A percentile compares a stretch with the other conserved stretches of the same genome.
These are phyloP conservation scores for Piper longum DNA, from an alignment of 164 flowering plant species.

Conservation along the genomic window DNA sequence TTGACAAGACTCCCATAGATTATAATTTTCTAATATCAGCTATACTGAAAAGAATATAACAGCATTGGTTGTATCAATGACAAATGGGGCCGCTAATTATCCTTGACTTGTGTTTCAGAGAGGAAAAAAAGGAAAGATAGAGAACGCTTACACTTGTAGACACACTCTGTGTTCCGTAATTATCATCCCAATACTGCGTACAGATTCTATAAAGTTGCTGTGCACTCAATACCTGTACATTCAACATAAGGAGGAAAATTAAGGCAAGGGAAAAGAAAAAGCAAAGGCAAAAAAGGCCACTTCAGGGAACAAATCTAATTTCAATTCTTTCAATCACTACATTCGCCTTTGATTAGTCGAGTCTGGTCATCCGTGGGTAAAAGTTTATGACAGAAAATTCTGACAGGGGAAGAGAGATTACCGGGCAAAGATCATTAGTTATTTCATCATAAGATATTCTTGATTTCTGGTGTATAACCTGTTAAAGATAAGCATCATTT, in stretches of 20 bases:
- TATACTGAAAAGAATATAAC: too few relatives aligned
- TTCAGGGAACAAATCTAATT: too few relatives aligned
- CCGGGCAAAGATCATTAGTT: constrained; percentile 1
- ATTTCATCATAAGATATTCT: constrained; percentile 3
- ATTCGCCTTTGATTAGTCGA: neutral
- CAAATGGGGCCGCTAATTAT: too few relatives aligned
- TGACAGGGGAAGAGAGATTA: neutral
- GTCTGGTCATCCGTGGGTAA: neutral
- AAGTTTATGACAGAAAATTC: neutral
- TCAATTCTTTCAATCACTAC: too few relatives aligned
- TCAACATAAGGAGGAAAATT: neutral
- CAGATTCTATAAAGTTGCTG: constrained; percentile 74
- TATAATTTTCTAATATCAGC: too few relatives aligned
- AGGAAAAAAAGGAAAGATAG: neutral
- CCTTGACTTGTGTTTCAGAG: neutral
- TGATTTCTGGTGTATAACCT: neutral
- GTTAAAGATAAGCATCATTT: neutral
- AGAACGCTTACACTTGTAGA: constrained; percentile 39
- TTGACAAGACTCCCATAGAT: too few relatives aligned
- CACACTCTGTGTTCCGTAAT: constrained; percentile 46
- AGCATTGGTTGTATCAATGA: too few relatives aligned
- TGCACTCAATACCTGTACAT: constrained; percentile 45
- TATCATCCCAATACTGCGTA: constrained; percentile 60
- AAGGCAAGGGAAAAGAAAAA: too few relatives aligned
- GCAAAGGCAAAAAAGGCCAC: too few relatives aligned